Percentiles rank a stretch among this genome's conserved stretches.
phyloP scores from a whole-genome alignment of 768 basidiomycete genomes.

The Agrocybe praecox region DNA sequence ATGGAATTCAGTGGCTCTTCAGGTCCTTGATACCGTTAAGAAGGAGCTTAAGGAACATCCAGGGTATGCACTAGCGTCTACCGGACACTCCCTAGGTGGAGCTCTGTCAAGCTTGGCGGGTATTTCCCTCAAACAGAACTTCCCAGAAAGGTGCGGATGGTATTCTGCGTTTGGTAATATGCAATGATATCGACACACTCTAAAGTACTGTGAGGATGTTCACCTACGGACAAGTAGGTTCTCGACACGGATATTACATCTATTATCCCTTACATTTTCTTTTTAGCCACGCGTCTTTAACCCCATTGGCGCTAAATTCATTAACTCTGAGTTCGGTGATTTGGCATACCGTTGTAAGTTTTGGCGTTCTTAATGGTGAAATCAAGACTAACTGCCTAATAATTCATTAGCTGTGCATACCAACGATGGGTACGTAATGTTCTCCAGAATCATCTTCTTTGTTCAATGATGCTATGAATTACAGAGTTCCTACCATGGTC shows the following conservation, averaged over 20 bases:
- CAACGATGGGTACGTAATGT: not conserved
- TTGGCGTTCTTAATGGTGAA: not conserved
- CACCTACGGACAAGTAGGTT: slow-evolving; percentile 42
- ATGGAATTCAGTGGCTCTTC: slow-evolving; percentile 41
- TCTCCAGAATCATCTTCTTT: not conserved
- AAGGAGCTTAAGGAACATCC: slow-evolving; percentile 32
- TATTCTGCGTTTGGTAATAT: too few relatives aligned
- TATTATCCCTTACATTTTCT: too few relatives aligned
- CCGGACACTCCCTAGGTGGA: slow-evolving; percentile 54
- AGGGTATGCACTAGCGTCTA: slow-evolving; percentile 38
- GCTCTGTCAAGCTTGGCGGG: slow-evolving; percentile 46
- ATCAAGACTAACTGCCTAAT: not conserved
- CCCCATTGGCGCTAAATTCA: slow-evolving; percentile 36
- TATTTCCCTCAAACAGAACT: slow-evolving; percentile 39
- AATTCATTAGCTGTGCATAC: not conserved
- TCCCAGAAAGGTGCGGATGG: slow-evolving; percentile 32
- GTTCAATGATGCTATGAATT: not conserved
- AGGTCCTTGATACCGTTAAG: slow-evolving; percentile 34
- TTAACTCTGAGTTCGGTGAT: slow-evolving; percentile 37
- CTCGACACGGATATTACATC: slow-evolving; percentile 7
- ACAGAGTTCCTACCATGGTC: slow-evolving; percentile 49
- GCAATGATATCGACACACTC: not conserved
- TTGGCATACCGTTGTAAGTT: slow-evolving; percentile 39
- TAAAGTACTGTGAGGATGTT: slow-evolving; percentile 37
- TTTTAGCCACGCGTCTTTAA: slow-evolving; percentile 28